phyloP scores from a whole-genome alignment of 805 yeast genomes.

The Myxozyma sirexii region DNA sequence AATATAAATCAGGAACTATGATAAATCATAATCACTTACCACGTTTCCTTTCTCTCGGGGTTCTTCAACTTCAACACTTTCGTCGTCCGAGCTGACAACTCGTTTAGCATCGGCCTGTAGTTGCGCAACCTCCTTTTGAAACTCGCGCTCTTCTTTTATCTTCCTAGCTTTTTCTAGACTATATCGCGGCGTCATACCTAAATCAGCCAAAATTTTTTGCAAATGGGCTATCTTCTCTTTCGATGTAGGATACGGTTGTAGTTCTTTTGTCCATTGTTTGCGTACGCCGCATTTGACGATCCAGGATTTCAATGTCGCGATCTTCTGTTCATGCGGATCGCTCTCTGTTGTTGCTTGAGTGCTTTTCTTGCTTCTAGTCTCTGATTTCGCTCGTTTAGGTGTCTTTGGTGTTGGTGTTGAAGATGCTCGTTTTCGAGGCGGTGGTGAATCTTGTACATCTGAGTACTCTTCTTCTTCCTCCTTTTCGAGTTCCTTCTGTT shows the following conservation, averaged over 20 bases:
- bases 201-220: slow-evolving; percentile 28
- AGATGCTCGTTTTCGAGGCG: slow-evolving; percentile 10
- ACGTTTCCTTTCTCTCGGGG: neutral
- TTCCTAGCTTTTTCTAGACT: slow-evolving; percentile 37
- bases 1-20: neutral
- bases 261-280: slow-evolving; percentile 36
- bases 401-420: neutral
- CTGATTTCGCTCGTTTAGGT: neutral
- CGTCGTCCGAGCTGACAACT: neutral
- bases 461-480: slow-evolving; percentile 17
- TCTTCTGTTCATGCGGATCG: slow-evolving; percentile 33
- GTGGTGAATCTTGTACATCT: slow-evolving; percentile 15
- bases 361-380: neutral
- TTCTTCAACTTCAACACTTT: too few relatives aligned
- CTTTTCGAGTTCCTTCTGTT: too few relatives aligned
- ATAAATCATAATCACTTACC: neutral
- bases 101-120: slow-evolving; percentile 31
- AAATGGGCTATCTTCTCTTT: slow-evolving; percentile 33
- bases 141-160: slow-evolving; percentile 37
- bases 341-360: neutral
- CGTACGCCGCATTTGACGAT: slow-evolving; percentile 39
- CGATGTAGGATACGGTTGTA: slow-evolving; percentile 33
- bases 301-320: slow-evolving; percentile 37
- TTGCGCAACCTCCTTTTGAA: slow-evolving; percentile 35
- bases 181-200: slow-evolving; percentile 40